Base-by-base conservation (phyloP, 768 basidiomycete genomes). In the Lactarius trivialis region DNA sequence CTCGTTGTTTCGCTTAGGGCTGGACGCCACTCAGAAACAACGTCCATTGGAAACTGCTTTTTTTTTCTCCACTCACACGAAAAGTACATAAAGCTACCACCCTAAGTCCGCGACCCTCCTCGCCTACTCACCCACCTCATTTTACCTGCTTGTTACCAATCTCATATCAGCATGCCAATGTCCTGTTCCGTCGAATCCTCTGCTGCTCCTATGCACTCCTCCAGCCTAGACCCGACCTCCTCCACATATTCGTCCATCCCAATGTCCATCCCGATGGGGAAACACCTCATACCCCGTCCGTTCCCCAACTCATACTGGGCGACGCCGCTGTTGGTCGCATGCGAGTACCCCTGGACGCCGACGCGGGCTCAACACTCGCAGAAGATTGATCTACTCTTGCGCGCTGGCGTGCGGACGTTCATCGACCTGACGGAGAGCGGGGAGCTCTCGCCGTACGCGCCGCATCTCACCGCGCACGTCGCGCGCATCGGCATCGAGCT, bases 261-360 rank as follows among this genome's bases (percentile, higher is more conserved):
- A 8, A 32, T n/a, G 19, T 19, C 53, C n/a, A 26, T 34, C 37
- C 32, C 56, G 39, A 19, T 39, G 34, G 52, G 21, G 48, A 56
- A n/a, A 4, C 62, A 65, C 62, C n/a, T 41, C 57, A 26, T 34
- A 33, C 70, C 74, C 0, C 82, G 85, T 0, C 89, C 89, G 32
- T 84, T 91, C 69, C 86, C 87, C n/a, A 91, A 91, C 73, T 88
- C 86, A 0, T 91, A 91, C 76, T 91, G 89, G 89, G 89, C 88
- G 0, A 89, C 88, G 0, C 79, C 84, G 0, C 73, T 78, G 12
- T 80, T 91, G 37, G 78, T 90, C 58, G 89, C 89, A 0, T 90
- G 88, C 80, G 89, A 91, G 70, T 91, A 90, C 72, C 89, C 89
- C 1, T 91, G 85, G 83, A 75, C 82, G 19, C 86, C 86, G 4